Conservation (phyloP, 305 asterid genomes). For the Fraxinus nigra region DNA sequence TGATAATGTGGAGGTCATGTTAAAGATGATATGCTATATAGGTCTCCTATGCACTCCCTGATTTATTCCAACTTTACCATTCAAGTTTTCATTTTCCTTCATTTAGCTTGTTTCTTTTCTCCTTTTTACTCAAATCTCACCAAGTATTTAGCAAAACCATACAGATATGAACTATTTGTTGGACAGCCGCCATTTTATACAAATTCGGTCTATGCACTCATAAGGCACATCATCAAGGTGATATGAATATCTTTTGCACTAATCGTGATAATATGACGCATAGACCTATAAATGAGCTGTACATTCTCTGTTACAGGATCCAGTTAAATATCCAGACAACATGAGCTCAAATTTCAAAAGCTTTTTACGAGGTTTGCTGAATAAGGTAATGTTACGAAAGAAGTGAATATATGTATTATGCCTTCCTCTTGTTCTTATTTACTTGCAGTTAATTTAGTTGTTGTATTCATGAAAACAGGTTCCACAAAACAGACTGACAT, state of each 20-base stretch:
- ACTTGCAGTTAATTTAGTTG: conserved; percentile 27
- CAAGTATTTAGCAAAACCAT: conserved; percentile 14
- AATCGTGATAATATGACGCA: conserved; percentile 10
- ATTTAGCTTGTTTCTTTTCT: conserved; percentile 17
- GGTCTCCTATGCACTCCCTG: background rate
- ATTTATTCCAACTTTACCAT: conserved; percentile 14
- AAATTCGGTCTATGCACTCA: conserved; percentile 96
- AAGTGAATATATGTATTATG: conserved; percentile 13
- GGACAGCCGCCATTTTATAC: conserved; percentile 99
- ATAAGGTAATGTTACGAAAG: conserved; percentile 57
- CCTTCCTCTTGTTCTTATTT: conserved; percentile 17
- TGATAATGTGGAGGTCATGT: conserved; percentile 3
- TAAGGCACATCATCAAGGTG: conserved; percentile 96
- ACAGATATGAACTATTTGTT: conserved; percentile 94
- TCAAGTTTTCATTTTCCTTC: background rate
- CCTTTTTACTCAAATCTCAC: conserved; percentile 18
- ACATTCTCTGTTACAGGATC: conserved; percentile 63
- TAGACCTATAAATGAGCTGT: conserved; percentile 19
- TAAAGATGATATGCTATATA: conserved; percentile 3
- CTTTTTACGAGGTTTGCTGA: conserved; percentile 91
- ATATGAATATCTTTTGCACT: conserved; percentile 19
- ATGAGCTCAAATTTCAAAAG: conserved; percentile 81
- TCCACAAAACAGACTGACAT: conserved; percentile 85
- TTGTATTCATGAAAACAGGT: conserved; percentile 47
- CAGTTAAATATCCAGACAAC: conserved; percentile 92